These are phyloP conservation scores for Hortiboletus campestris DNA, from an alignment of 768 basidiomycete genomes.

Conservation along the genomic window DNA sequence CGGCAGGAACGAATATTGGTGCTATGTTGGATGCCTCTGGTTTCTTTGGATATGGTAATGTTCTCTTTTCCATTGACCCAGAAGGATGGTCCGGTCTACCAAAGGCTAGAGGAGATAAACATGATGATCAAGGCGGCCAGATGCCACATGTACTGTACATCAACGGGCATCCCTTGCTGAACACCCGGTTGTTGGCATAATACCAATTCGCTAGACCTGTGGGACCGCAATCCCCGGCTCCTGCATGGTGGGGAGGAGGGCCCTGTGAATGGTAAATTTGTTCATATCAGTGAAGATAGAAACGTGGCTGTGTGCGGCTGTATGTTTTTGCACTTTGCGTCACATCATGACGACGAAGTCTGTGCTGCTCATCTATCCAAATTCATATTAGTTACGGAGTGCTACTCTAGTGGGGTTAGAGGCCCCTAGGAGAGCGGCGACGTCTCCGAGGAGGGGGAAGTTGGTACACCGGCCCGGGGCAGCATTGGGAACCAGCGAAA, in stretches of 20 bases:
- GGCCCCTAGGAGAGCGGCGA: background rate
- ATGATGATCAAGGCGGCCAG: conserved; percentile 32
- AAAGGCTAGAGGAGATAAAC: conserved; percentile 10
- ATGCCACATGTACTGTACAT: conserved; percentile 61
- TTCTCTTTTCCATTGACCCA: conserved; percentile 51
- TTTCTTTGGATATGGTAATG: conserved; percentile 42
- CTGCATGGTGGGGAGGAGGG: background rate
- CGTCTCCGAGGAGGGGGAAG: too few relatives aligned
- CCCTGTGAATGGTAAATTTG: background rate
- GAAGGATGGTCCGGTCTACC: conserved; percentile 30
- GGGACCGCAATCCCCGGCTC: background rate
- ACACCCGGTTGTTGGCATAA: conserved; percentile 68
- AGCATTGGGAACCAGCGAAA: background rate
- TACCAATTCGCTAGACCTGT: background rate
- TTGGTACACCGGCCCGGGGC: too few relatives aligned
- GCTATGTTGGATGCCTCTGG: conserved; percentile 57
- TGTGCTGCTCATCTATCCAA: too few relatives aligned
- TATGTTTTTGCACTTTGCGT: too few relatives aligned
- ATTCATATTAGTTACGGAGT: background rate
- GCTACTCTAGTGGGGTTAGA: background rate
- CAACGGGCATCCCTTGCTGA: conserved; percentile 72
- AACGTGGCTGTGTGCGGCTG: too few relatives aligned
- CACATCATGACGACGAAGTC: too few relatives aligned
- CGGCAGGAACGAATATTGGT: conserved; percentile 51
- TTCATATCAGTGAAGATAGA: background rate